Conservation (phyloP, 768 basidiomycete genomes). For the Hortiboletus flavorubellus region DNA sequence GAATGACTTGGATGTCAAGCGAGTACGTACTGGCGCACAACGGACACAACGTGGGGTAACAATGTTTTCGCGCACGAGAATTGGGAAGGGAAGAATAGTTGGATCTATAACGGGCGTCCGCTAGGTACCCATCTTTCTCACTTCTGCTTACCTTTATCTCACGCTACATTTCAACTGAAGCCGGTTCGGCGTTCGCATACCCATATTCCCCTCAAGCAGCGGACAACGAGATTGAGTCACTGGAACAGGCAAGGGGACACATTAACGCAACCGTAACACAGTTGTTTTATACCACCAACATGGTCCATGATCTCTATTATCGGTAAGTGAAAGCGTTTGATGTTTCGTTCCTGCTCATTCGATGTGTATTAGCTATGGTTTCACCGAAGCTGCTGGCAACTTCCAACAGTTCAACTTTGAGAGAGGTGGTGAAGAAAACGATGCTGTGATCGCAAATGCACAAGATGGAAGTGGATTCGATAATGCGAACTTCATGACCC, state of each 20-base stretch:
- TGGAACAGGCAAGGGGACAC: conserved; percentile 72
- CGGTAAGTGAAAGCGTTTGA: conserved; percentile 35
- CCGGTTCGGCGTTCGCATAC: conserved; percentile 55
- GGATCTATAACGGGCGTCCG: conserved; percentile 76
- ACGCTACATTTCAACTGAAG: neutral
- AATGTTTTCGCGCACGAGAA: conserved; percentile 96
- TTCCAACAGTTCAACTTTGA: conserved; percentile 99
- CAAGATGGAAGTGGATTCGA: conserved; percentile 94
- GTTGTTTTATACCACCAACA: conserved; percentile 83
- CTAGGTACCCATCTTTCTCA: conserved; percentile 33
- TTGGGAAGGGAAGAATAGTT: conserved; percentile 70
- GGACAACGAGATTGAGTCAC: conserved; percentile 47
- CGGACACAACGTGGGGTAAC: conserved; percentile 84
- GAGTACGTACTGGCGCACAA: conserved; percentile 51
- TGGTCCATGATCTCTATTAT: conserved; percentile 82
- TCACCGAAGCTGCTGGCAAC: conserved; percentile 88
- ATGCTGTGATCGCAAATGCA: conserved; percentile 92
- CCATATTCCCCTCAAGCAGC: conserved; percentile 67
- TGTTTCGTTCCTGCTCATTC: neutral
- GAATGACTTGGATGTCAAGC: conserved; percentile 15
- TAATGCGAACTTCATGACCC: conserved; percentile 90
- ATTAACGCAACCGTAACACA: conserved; percentile 87
- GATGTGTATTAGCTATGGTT: conserved; percentile 64
- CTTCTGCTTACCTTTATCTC: neutral
- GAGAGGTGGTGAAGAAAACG: conserved; percentile 79